phyloP scores from a whole-genome alignment of 768 basidiomycete genomes.

The Lactarius evosmus region DNA sequence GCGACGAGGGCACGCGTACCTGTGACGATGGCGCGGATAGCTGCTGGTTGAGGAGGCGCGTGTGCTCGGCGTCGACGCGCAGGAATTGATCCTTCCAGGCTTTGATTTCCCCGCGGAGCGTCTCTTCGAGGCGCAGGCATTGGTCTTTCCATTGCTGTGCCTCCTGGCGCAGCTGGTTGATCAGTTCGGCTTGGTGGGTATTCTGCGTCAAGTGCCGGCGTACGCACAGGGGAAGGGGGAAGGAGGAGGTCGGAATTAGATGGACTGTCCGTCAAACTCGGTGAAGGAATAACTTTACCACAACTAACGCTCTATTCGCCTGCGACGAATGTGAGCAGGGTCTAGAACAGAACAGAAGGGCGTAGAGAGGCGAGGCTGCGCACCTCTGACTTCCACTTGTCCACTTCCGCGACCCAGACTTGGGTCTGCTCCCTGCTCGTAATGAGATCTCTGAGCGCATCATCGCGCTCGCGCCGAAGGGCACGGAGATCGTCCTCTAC shows the following conservation, averaged over 20 bases:
- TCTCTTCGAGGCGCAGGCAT: constrained; percentile 45
- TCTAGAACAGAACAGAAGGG: not conserved
- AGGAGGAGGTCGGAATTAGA: not conserved
- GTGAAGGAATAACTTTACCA: constrained; percentile 4
- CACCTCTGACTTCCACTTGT: constrained; percentile 28
- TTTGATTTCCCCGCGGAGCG: constrained; percentile 47
- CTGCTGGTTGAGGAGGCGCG: constrained; percentile 50
- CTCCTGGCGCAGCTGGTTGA: constrained; percentile 61
- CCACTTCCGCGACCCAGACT: constrained; percentile 17
- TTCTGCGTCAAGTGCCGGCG: constrained; percentile 44
- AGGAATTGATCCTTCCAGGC: constrained; percentile 82
- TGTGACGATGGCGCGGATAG: constrained; percentile 35
- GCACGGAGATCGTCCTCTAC: constrained; percentile 24
- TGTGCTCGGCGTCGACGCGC: constrained; percentile 68
- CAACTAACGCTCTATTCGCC: constrained; percentile 15
- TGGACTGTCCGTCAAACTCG: not conserved
- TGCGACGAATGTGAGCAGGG: not conserved
- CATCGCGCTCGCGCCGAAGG: constrained; percentile 25
- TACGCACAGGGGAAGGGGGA: too few species aligned
- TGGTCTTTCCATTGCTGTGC: constrained; percentile 72
- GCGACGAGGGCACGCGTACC: too few species aligned
- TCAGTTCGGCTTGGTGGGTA: constrained; percentile 56
- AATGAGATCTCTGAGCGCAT: constrained; percentile 20
- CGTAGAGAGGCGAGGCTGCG: not conserved
- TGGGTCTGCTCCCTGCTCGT: constrained; percentile 17